Conservation (phyloP, 2,329 filamentous ascomycete genomes). For the Thielaviopsis ethacetica region DNA sequence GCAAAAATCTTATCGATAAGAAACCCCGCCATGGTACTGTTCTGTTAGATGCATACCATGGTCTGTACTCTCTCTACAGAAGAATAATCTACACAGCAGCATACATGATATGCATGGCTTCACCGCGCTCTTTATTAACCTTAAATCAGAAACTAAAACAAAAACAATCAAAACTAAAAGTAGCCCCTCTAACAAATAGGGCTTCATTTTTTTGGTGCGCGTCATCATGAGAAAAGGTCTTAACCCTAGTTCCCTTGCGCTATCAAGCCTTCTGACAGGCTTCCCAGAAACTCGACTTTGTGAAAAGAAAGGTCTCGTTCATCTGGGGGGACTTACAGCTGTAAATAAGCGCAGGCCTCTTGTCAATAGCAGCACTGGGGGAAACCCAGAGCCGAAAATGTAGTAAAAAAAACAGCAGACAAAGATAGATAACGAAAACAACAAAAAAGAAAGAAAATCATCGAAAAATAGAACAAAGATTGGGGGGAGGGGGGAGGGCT, state of each 20-base stretch:
- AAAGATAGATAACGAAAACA: conserved; percentile 4
- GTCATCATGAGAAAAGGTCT: not conserved
- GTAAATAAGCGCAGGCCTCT: conserved; percentile 11
- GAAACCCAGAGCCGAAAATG: not conserved
- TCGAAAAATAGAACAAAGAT: not conserved
- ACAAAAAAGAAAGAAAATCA: not conserved
- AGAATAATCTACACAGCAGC: too few species aligned
- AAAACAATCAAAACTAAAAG: not conserved
- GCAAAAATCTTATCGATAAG: conserved; percentile 10
- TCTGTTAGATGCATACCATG: too few species aligned
- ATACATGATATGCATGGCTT: too few species aligned
- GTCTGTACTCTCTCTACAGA: too few species aligned
- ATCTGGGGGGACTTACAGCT: conserved; percentile 10
- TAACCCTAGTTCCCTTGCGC: not conserved
- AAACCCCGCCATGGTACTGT: not conserved
- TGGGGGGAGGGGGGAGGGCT: not conserved
- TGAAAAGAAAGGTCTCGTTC: conserved; percentile 9
- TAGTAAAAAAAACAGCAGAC: not conserved
- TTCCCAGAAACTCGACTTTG: conserved; percentile 6
- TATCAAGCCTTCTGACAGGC: not conserved
- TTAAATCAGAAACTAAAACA: not conserved
- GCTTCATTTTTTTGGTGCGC: not conserved
- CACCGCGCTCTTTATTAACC: not conserved
- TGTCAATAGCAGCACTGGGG: not conserved
- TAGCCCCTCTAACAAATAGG: not conserved